Evolutionary conservation across 2,329 filamentous ascomycete genomes (phyloP), one percentile per base, ranked within the genome.

Genomic region (Cladosporium sp.): DNA sequence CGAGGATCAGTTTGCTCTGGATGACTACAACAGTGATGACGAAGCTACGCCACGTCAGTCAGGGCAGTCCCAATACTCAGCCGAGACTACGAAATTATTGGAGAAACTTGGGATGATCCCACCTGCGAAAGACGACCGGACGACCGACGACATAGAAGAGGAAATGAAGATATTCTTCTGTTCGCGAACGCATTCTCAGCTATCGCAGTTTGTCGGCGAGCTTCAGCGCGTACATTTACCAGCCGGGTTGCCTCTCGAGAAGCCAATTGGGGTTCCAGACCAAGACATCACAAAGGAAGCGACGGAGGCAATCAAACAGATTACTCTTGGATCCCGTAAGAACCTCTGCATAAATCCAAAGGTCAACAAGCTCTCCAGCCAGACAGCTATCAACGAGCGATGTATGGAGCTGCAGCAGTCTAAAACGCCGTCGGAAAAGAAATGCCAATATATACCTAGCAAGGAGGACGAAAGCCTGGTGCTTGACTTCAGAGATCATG

Each of bases 321-420:
- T 97, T 0, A 90, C 93, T 0, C 80, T 97, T 1, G 94, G 93
- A 0, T 97, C 93, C 0, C 87, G 93, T 4, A 95, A 96, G 75
- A 91, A 92, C 66, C 83, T 89, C 2, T 99, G 95, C 78, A 97
- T 99, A 78, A 97, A 99, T 71, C 86, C 90, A 0, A 86, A 89
- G 34, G 94, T 99, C 1, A 84, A 86, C 28, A 87, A 86, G 14
- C 86, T 98, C 1, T 85, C 86, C 8, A 85, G 80, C 51, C 82
- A 90, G 1, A 89, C 91, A 0, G 92, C 92, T 6, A 97, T 99
- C 79, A 99, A 98, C 74, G 95, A 99, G 76, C 86, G 90, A 14
- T 99, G 95, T 74, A 83, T 94, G 7, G 95, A 99, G 73, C 81
- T 99, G 28, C 95, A 99, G 75, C 90, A 96, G 76, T 81, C 91